Conservation (phyloP, 2,329 filamentous ascomycete species). For the Ramularia endophylla region DNA sequence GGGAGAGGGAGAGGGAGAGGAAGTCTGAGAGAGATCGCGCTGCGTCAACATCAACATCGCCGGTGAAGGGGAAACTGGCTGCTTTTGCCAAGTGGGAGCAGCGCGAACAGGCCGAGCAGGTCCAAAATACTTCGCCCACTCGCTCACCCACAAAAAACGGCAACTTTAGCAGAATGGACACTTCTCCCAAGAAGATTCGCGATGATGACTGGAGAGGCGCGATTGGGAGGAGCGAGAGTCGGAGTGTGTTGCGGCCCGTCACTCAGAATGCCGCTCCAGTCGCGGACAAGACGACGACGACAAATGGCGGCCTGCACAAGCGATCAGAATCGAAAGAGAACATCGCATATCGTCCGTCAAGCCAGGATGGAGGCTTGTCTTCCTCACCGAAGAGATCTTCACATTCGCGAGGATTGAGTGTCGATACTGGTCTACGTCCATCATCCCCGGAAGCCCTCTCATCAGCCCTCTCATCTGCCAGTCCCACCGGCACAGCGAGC, state of each 20-base stretch:
- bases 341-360: conserved; percentile 14
- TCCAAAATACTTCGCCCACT: conserved; percentile 8
- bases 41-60: conserved; percentile 24
- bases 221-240: conserved; percentile 26
- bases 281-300: conserved; percentile 3
- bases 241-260: conserved; percentile 25
- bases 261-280: conserved; percentile 24
- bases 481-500: conserved; percentile 23
- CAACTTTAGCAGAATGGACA: conserved; percentile 21
- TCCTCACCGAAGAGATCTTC: conserved; percentile 18
- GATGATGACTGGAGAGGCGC: conserved; percentile 29
- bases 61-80: conserved; percentile 31
- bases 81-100: conserved; percentile 29
- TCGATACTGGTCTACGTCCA: conserved; percentile 18
- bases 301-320: conserved; percentile 10
- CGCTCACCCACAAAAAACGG: neutral
- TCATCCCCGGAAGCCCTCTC: conserved; percentile 21
- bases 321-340: conserved; percentile 27
- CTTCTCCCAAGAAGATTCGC: conserved; percentile 26
- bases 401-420: conserved; percentile 22
- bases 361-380: conserved; percentile 16
- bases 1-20: too few species aligned
- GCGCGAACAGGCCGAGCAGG: conserved; percentile 23
- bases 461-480: conserved; percentile 6
- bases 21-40: conserved; percentile 25